These are phyloP conservation scores for Ceratocystis cacaofunesta DNA, from an alignment of 2,329 filamentous ascomycete genomes.

Conservation along the genomic window DNA sequence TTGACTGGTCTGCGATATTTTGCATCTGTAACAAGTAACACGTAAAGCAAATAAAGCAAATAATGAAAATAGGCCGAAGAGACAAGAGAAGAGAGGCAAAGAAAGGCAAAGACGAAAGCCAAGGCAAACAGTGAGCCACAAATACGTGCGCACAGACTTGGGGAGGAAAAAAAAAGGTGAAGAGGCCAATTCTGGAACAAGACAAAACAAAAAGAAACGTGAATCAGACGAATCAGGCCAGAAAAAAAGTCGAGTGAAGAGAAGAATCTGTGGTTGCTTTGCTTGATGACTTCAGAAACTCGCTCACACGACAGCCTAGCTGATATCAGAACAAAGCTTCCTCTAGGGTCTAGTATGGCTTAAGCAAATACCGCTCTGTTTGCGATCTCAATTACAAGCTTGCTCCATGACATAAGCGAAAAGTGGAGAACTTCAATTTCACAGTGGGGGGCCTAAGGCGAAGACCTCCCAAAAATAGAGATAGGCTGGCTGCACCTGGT, in stretches of 20 bases:
- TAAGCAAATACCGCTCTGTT: too few species aligned
- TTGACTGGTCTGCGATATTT: background rate
- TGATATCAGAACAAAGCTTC: too few species aligned
- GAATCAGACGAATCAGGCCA: background rate
- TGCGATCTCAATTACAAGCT: too few species aligned
- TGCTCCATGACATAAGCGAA: background rate
- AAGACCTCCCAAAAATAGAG: background rate
- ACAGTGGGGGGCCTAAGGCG: too few species aligned
- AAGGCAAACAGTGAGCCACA: background rate
- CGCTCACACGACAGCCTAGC: too few species aligned
- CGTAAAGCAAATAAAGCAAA: background rate
- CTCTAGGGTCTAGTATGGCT: too few species aligned
- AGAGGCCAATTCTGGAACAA: background rate
- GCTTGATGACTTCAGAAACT: background rate
- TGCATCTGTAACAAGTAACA: background rate
- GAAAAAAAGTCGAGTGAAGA: background rate
- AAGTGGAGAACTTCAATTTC: background rate
- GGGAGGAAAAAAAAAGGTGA: background rate
- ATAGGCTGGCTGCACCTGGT: background rate
- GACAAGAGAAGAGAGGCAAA: background rate
- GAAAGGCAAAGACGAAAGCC: background rate
- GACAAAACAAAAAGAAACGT: background rate
- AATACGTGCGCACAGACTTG: background rate
- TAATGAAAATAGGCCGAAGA: background rate
- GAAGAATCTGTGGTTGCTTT: background rate